Percentiles rank a stretch among this genome's conserved stretches.
These are phyloP conservation scores for Echinochloa phyllopogon DNA, from an alignment of 176 grass and related monocot species.

Conservation along the genomic window DNA sequence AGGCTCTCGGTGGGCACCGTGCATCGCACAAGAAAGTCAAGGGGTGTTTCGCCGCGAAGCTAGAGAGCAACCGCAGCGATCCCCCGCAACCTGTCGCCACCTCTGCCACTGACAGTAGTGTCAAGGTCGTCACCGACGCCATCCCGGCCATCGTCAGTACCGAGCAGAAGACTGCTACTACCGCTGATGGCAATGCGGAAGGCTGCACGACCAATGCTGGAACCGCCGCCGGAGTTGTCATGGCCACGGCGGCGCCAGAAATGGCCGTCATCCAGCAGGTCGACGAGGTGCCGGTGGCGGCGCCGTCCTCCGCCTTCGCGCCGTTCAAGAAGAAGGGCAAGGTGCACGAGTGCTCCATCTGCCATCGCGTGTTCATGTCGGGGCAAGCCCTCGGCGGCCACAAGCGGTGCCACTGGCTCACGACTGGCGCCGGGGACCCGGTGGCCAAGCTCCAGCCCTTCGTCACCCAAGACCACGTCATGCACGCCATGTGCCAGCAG, in stretches of 20 bases:
- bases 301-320: background rate
- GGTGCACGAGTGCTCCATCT: conserved; percentile 91
- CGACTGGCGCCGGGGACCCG: conserved; percentile 48
- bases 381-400: conserved; percentile 94
- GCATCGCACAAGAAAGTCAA: conserved; percentile 95
- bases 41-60: conserved; percentile 74
- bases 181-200: background rate
- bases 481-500: conserved; percentile 49
- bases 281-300: conserved; percentile 24
- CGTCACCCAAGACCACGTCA: conserved; percentile 39
- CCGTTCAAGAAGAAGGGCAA: conserved; percentile 69
- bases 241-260: conserved; percentile 17
- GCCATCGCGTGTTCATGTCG: conserved; percentile 81
- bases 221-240: background rate
- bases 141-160: background rate
- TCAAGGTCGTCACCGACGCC: background rate
- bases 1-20: conserved; percentile 84
- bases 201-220: background rate
- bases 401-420: conserved; percentile 89
- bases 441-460: conserved; percentile 44
- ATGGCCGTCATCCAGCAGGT: conserved; percentile 40
- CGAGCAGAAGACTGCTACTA: background rate
- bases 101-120: background rate
- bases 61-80: conserved; percentile 36
- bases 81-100: background rate